Base-by-base conservation (phyloP, 345 rosid species). In the Barbarea vulgaris region DNA sequence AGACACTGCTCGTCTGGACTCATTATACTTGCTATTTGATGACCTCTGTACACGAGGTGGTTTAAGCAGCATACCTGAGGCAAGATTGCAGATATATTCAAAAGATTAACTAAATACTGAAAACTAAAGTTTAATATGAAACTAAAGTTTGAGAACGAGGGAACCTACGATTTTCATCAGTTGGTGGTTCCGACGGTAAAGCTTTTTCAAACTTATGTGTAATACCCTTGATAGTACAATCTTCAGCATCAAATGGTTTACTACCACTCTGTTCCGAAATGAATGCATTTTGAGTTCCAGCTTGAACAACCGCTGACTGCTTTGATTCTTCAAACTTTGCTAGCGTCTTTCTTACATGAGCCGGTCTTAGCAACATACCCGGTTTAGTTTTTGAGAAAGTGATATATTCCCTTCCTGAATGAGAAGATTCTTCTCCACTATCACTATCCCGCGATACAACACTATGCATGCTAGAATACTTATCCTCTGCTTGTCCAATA, bases 341-440 rank as follows among this genome's bases (percentile, higher is more conserved):
- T 42, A 86, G 84, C 25, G 79, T 82, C 78, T 70, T 87, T 62
- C 85, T 89, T 31, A 77, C 64, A 80, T 87, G 88, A 82, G 93
- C 90, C 62, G 99, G 99, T 81, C 86, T 87, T 44, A 87, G 90
- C 82, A 89, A 72, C 98, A 93, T 86, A 17, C 97, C 98, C 5
- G 96, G 93, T 75, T 82, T 88, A 25, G 98, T 92, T 87, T 75
- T 88, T 75, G 94, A 87, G 82, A 85, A 92, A 72, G 88, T 69
- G 79, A 95, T 76, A 62, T 86, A 83, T 73, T 88, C 87, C 67
- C 68, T 85, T 77, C 53, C 79, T 67, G 93, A 73, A 57, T 73
- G 66, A n/a, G 81, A 70, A 42, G 82, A 55, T 25, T 84, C 87
- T 76, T 87, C 91, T 57, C 80, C 87, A 33, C 73, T 75, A 6